Base-by-base conservation (phyloP, 306 rosid genomes). In the Cercis canadensis region DNA sequence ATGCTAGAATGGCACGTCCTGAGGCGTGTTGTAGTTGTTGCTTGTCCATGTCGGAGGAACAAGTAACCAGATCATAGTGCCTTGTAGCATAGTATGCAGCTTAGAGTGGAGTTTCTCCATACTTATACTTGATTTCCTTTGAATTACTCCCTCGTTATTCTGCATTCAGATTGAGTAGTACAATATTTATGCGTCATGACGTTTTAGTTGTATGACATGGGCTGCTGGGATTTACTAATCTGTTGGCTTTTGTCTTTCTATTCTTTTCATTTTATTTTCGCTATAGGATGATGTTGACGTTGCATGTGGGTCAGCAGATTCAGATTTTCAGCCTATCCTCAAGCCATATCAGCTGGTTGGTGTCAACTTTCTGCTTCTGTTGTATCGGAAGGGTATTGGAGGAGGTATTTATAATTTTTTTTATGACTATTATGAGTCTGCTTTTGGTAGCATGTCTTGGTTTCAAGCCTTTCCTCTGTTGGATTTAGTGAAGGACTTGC, bases 331-430 rank as follows among this genome's bases (percentile, higher is more conserved):
- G 79, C 98, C 97, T 61, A 73, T 89, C 65, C 96, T 94, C 40
- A 94, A 94, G 86, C 92, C 89, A 18, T 94, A 94, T 66, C 97
- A 94, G 72, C 80, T 94, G 73, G 98, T 94, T 78, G 97, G 98
- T 56, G 97, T 94, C 64, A 94, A 94, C 73, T 90, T 94, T 82
- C 86, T 94, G 83, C 96, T 94, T 56, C 82, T 94, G 68, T 69
- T 94, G 81, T 82, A 90, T 86, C 84, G 83, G 52, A 94, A 90
- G 88, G 78, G 90, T n/a, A 84, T 94, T 59, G 96, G 89, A 57
- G 98, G 98, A 90, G 98, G 98, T 90, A 87, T 54, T 18, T 34
- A 1, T 43, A 5, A 70, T 61, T 46, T 52, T 51, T 47, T 17
- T 21, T 81, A 37, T 61, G 65, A 71, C 55, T 67, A 8, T 45